A percentile compares a stretch with the other conserved stretches of the same genome.
phyloP scores from a whole-genome alignment of 305 asterid species.

The Salvia sclarea region DNA sequence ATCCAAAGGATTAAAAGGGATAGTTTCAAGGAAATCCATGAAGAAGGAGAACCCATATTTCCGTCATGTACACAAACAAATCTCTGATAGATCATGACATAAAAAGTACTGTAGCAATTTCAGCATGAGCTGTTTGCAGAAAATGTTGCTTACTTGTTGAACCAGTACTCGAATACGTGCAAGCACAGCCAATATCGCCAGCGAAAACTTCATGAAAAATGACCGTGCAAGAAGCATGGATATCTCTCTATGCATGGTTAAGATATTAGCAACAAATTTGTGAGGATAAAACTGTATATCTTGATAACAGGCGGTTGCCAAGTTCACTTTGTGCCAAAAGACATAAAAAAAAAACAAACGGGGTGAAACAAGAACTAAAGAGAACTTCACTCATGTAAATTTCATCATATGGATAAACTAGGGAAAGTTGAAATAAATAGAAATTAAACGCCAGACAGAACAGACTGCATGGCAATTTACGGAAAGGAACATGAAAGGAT shows the following conservation, averaged over 20 bases:
- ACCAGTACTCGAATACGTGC: constrained; percentile 82
- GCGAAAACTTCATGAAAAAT: constrained; percentile 82
- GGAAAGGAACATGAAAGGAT: neutral
- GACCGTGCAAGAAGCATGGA: constrained; percentile 85
- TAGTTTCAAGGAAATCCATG: neutral
- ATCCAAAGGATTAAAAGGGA: neutral
- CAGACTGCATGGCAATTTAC: neutral
- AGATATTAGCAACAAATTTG: constrained; percentile 30
- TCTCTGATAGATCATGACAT: neutral
- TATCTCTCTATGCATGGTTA: constrained; percentile 63
- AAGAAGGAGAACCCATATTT: neutral
- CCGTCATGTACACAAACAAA: neutral
- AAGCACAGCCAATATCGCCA: constrained; percentile 71
- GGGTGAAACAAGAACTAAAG: neutral
- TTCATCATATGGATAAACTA: neutral
- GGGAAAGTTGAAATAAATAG: neutral
- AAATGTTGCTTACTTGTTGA: constrained; percentile 71
- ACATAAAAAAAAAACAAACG: neutral
- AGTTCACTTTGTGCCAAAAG: neutral
- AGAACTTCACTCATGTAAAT: neutral
- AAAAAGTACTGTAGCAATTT: constrained; percentile 3
- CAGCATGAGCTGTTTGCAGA: neutral
- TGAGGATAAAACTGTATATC: constrained; percentile 5
- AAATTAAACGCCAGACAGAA: neutral
- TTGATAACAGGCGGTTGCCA: neutral